Conservation (phyloP, 1,284 basidiomycete genomes). For the Cryptococcus wingfieldii region DNA sequence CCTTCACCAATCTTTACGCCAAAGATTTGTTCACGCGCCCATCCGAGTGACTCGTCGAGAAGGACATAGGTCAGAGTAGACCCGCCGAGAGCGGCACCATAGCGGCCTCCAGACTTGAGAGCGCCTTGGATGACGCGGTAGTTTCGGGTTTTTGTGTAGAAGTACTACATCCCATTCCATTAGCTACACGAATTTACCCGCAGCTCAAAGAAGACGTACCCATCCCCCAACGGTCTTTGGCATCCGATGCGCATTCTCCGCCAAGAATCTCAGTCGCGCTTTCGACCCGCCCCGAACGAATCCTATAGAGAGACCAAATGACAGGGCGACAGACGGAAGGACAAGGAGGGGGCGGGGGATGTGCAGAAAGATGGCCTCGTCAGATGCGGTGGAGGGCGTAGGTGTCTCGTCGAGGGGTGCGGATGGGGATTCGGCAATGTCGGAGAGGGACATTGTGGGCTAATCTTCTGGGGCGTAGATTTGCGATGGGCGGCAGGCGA, state of each 20-base stretch:
- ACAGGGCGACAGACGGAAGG: slow-evolving; percentile 33
- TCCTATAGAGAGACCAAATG: slow-evolving; percentile 43
- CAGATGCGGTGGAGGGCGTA: slow-evolving; percentile 1
- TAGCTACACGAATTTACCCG: not conserved
- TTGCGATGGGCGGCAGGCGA: too few species aligned
- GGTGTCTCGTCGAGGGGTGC: slow-evolving; percentile 3
- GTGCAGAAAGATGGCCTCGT: slow-evolving; percentile 18
- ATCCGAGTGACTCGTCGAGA: slow-evolving; percentile 40
- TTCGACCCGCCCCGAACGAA: slow-evolving; percentile 37
- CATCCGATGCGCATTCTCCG: slow-evolving; percentile 48
- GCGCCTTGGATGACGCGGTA: slow-evolving; percentile 43
- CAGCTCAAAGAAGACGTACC: slow-evolving; percentile 25
- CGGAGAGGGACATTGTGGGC: slow-evolving; percentile 11
- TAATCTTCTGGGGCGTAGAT: too few species aligned
- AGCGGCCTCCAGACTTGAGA: slow-evolving; percentile 30
- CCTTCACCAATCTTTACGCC: not conserved
- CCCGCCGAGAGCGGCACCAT: slow-evolving; percentile 33
- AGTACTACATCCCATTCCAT: slow-evolving; percentile 33
- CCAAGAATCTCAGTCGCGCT: slow-evolving; percentile 44
- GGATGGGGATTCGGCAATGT: slow-evolving; percentile 11
- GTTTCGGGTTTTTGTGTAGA: slow-evolving; percentile 49
- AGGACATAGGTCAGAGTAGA: slow-evolving; percentile 34
- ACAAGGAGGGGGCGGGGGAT: slow-evolving; percentile 39
- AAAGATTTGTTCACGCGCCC: slow-evolving; percentile 26
- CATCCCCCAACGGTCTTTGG: slow-evolving; percentile 48